Base-by-base conservation (phyloP, 441 rosid species). In the Jatropha multifida region DNA sequence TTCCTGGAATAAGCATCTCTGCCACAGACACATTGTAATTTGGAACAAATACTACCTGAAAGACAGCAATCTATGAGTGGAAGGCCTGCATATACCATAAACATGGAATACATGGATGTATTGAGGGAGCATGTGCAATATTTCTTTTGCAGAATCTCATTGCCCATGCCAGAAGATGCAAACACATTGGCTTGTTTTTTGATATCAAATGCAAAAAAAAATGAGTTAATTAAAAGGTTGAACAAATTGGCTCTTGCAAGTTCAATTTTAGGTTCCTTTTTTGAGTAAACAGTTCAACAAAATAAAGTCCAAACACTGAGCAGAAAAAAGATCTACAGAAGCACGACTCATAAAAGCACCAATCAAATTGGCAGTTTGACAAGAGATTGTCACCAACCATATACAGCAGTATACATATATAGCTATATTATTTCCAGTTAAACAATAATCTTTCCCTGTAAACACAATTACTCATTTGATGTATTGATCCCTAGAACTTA, bases 11-110 rank as follows among this genome's bases (percentile, higher is more conserved):
- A 60, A 93, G 94, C 82, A 90, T 68, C 86, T 94, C 99, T 14
- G 99, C 99, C 51, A 88, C 98, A 42, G 98, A 89, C 18, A 93
- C 98, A 68, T 94, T 94, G 92, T 94, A 94, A 76, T 94, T 94
- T 78, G 98, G 99, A 80, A 93, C 90, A 81, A 93, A 94, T 56
- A 93, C 92, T n/a, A 94, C 97, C 98, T 94, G 88, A 71, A 84
- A 74, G 46, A 44, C 49, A 52, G 37, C 51, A 67, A 70, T 51
- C 38, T 9, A 51, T 41, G 37, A 61, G 67, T 23, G 23, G 1
- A 46, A 55, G 61, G 26, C 38, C 52, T 26, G 1, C 13, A 23
- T 26, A 41, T 13, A 38, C 67, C n/a, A 4, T 48, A 13, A 65
- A 44, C 66, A 17, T 37, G 38, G 20, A 73, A 20, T 52, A 5